phyloP scores from a whole-genome alignment of 257 asterid genomes.

The Solanum bulbocastanum region DNA sequence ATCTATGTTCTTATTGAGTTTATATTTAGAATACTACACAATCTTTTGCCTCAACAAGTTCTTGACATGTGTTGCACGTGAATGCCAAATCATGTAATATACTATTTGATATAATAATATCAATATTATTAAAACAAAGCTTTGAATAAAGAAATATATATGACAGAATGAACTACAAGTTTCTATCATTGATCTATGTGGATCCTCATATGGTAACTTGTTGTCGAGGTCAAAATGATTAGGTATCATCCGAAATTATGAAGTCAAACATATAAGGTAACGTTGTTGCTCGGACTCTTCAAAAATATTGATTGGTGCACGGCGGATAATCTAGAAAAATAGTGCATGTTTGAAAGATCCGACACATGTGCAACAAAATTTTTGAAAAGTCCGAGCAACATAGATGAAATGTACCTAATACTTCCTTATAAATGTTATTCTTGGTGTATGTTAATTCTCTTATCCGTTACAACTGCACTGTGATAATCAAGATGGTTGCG shows the following conservation, averaged over 20 bases:
- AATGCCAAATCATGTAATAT: neutral
- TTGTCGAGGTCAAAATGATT: neutral
- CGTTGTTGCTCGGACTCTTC: neutral
- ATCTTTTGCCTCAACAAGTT: neutral
- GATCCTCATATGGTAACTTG: neutral
- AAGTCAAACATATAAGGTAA: neutral
- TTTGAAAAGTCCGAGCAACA: neutral
- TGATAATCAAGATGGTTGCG: neutral
- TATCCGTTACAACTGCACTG: neutral
- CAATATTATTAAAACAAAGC: neutral
- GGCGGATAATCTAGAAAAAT: neutral
- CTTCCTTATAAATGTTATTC: neutral
- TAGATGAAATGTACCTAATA: neutral
- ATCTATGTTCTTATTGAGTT: neutral
- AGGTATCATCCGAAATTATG: neutral
- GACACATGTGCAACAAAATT: neutral
- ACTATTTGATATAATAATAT: neutral
- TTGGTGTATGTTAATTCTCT: neutral
- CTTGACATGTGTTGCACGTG: neutral
- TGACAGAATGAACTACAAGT: neutral
- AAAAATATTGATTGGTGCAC: too few relatives aligned
- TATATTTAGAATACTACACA: neutral
- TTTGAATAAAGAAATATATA: neutral
- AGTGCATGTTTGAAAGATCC: neutral
- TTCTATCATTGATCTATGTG: neutral